Evolutionary conservation across 2,329 filamentous ascomycete species (phyloP), one percentile per base, ranked within the genome.

Genomic region (Hymenoscyphus fraxineus): DNA sequence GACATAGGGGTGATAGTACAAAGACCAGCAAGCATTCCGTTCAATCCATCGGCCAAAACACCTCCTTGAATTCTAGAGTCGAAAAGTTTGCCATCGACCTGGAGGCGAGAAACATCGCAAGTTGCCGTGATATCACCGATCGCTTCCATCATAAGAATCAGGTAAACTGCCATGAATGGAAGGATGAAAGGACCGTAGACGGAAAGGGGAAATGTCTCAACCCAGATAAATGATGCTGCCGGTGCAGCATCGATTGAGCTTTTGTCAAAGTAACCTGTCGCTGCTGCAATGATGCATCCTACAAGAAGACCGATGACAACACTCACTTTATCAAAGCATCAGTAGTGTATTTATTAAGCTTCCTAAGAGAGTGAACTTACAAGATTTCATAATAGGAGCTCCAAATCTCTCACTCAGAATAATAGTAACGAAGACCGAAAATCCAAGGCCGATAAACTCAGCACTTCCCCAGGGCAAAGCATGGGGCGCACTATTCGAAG

Each of bases 101-200:
- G 88, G 39, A 93, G 83, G 35, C 85, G 84, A 1, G 88, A 92
- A 13, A 94, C 90, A 72, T 94, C 91, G 76, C 90, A 93, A 1
- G 90, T 93, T 0, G 91, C 91, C 0, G 89, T 91, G 72, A 93
- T 90, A 69, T 92, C 89, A 41, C 90, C 90, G 61, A 94, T 92
- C 60, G 90, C 87, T 75, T 93, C 90, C 77, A 90, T 92, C 31
- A 89, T 88, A 64, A 89, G 84, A 66, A 93, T 88, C 70, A 93
- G 85, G 74, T 85, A 89, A 31, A 89, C 83, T 1, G 86, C 85
- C 57, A 94, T 76, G 27, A 93, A 74, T 0, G 91, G 91, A 12
- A 93, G 78, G 0, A 93, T 88, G 1, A 93, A 82, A 0, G 90
- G 89, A 0, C 85, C 88, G 70, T 93, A 92, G 6, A 93, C 79